phyloP scores from a whole-genome alignment of 495 filamentous ascomycete genomes.

The Aspergillus panamensis region DNA sequence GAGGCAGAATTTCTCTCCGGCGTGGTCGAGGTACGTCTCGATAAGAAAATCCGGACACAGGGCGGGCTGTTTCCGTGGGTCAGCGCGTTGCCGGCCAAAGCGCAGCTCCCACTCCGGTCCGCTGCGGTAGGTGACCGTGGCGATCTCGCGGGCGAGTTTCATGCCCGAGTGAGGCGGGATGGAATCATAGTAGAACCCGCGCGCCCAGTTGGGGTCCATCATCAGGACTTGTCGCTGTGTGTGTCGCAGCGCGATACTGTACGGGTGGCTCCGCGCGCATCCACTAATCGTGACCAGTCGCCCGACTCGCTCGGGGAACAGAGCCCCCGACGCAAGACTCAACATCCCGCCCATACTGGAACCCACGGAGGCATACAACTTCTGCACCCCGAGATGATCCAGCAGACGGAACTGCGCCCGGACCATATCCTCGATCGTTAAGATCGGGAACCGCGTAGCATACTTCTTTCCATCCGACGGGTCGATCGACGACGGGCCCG shows the following conservation, averaged over 20 bases:
- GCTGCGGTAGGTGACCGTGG: constrained; percentile 94
- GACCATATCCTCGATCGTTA: constrained; percentile 98
- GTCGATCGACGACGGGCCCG: constrained; percentile 83
- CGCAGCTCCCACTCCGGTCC: constrained; percentile 97
- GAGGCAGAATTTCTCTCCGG: constrained; percentile 98
- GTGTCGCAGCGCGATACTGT: constrained; percentile 99
- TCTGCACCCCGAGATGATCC: constrained; percentile 72
- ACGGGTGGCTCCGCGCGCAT: constrained; percentile 92
- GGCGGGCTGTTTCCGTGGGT: constrained; percentile 79
- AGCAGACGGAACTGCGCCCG: constrained; percentile 89
- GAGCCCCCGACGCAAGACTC: constrained; percentile 81
- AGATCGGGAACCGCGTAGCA: constrained; percentile 92
- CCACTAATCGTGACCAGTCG: constrained; percentile 88
- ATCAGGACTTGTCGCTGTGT: constrained; percentile 96
- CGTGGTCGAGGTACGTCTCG: constrained; percentile 97
- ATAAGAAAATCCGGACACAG: constrained; percentile 97
- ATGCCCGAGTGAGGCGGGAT: constrained; percentile 93
- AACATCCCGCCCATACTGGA: constrained; percentile 99
- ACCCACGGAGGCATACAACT: constrained; percentile 88
- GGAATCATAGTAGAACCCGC: constrained; percentile 90
- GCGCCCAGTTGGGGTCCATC: constrained; percentile 97
- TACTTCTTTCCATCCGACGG: constrained; percentile 84
- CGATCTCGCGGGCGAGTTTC: constrained; percentile 97
- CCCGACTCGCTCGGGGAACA: constrained; percentile 77
- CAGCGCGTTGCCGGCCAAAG: constrained; percentile 84